Conservation (phyloP, 1,284 basidiomycete species). For the Irpex rosettiformis region DNA sequence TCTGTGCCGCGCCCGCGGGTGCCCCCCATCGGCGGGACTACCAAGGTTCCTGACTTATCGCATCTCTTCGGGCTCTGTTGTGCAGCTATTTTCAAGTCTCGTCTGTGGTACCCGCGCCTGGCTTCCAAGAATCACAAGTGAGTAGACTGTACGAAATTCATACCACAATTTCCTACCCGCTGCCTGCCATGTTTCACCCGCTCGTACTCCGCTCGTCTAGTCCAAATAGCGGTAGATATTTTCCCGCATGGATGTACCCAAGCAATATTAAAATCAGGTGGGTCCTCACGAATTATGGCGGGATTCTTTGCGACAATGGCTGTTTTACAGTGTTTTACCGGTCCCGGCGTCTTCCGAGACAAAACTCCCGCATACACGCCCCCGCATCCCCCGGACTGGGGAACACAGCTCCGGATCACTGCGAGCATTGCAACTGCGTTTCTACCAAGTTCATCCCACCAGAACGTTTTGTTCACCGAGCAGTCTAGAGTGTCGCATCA, state of each 20-base stretch:
- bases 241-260: too few relatives aligned
- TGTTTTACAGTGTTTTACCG: not conserved
- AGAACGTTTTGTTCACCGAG: not conserved
- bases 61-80: not conserved
- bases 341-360: not conserved
- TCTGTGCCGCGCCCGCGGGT: not conserved
- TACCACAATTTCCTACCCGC: not conserved
- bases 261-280: not conserved
- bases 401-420: not conserved
- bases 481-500: not conserved
- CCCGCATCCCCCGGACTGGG: constrained; percentile 9
- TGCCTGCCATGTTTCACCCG: not conserved
- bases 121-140: not conserved
- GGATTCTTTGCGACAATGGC: not conserved
- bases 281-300: not conserved
- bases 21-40: not conserved
- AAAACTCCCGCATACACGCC: not conserved
- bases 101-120: not conserved
- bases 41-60: not conserved
- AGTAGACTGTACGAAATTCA: not conserved
- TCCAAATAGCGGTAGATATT: too few relatives aligned
- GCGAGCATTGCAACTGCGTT: not conserved
- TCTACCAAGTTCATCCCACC: not conserved
- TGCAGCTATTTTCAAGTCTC: not conserved
- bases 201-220: too few relatives aligned